Conservation (phyloP, 2,329 filamentous ascomycete species). For the Pseudogymnoascus sp. region DNA sequence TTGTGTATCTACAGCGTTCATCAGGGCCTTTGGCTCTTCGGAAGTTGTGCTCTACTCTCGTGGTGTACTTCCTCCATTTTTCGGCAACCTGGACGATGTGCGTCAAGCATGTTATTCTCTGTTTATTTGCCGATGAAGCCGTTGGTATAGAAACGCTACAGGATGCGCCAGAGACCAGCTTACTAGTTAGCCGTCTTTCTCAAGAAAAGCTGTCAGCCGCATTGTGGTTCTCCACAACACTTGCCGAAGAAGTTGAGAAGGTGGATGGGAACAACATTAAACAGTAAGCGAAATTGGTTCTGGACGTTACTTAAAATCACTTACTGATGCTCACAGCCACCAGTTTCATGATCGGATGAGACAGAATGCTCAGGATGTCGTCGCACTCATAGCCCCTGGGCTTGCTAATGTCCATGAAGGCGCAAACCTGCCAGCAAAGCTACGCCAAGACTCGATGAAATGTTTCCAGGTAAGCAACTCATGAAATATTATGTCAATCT, state of each 20-base stretch:
- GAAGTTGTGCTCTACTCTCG: constrained; percentile 70
- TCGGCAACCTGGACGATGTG: constrained; percentile 58
- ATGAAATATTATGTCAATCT: constrained; percentile 11
- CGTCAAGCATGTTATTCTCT: constrained; percentile 54
- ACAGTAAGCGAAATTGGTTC: constrained; percentile 34
- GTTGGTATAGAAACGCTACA: constrained; percentile 41
- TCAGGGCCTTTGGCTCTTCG: constrained; percentile 54
- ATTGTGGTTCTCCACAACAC: constrained; percentile 54
- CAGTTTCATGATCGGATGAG: constrained; percentile 44
- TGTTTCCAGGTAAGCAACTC: constrained; percentile 47
- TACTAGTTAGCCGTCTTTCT: constrained; percentile 38
- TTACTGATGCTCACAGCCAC: constrained; percentile 21
- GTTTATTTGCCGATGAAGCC: constrained; percentile 41
- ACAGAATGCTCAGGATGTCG: constrained; percentile 42
- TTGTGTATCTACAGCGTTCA: constrained; percentile 42
- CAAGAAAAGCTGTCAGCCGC: constrained; percentile 45
- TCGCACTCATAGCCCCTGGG: constrained; percentile 36
- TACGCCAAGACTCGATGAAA: constrained; percentile 47
- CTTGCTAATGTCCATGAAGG: constrained; percentile 33
- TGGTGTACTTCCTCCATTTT: constrained; percentile 67
- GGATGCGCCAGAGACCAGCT: constrained; percentile 34
- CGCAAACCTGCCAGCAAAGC: constrained; percentile 33
- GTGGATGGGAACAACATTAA: constrained; percentile 53
- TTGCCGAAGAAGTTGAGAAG: constrained; percentile 61
- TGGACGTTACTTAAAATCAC: constrained; percentile 7